phyloP scores from a whole-genome alignment of 2,329 filamentous ascomycete genomes.

The Claviceps citrina region DNA sequence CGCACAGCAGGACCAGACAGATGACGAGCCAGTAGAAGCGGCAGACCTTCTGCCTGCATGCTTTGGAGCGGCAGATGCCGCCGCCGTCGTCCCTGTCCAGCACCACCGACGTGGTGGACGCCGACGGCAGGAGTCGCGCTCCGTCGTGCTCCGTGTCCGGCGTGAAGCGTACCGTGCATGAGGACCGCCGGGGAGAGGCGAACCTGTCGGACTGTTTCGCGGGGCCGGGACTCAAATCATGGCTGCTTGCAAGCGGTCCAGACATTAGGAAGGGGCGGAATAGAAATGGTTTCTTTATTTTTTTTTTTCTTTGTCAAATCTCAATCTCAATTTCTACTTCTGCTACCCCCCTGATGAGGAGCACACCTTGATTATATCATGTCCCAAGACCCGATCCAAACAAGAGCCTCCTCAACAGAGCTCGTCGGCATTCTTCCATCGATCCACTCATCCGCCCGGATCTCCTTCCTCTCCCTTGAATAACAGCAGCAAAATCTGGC shows the following conservation, averaged over 20 bases:
- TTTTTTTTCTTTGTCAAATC: too few relatives aligned
- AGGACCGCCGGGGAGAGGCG: not conserved
- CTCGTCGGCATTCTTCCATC: too few relatives aligned
- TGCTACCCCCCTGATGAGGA: too few relatives aligned
- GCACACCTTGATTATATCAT: too few relatives aligned
- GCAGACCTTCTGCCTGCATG: not conserved
- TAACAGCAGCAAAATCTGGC: too few relatives aligned
- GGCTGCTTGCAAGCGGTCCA: not conserved
- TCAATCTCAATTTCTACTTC: too few relatives aligned
- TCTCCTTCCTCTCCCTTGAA: too few relatives aligned
- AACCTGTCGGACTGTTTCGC: not conserved
- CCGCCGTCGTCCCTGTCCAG: not conserved
- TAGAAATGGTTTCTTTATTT: too few relatives aligned
- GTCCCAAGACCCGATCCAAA: too few relatives aligned
- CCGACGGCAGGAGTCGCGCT: not conserved
- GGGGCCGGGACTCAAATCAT: not conserved
- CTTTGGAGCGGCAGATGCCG: not conserved
- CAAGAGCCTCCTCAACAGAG: too few relatives aligned
- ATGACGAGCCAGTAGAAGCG: conserved; percentile 1
- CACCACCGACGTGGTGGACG: not conserved
- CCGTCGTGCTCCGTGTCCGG: not conserved
- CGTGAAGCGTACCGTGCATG: not conserved
- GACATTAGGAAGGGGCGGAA: too few relatives aligned
- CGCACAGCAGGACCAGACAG: not conserved
- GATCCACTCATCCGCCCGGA: too few relatives aligned